Base-by-base conservation (phyloP, 495 filamentous ascomycete genomes). In the Hyaloscypha bicolor region DNA sequence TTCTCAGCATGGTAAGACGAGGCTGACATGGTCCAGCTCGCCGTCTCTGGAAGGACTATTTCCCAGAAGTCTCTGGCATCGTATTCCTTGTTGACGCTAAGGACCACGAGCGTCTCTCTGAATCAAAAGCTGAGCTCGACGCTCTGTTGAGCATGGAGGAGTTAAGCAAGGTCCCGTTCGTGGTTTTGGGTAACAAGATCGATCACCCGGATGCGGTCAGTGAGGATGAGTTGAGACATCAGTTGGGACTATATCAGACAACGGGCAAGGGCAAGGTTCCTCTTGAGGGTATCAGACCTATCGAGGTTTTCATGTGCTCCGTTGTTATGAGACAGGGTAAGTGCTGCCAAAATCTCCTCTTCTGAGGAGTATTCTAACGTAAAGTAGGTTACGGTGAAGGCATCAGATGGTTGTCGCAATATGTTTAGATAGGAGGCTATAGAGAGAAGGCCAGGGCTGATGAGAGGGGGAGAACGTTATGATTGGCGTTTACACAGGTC, bases 301-400 rank as follows among this genome's bases (percentile, higher is more conserved):
- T 98, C 76, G 95, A 99, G 86, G 90, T 97, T 60, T 97, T 97
- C 81, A 97, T 97, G 94, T 97, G 94, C 86, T 94, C 91, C 74
- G 93, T 97, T 74, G 93, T 97, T 63, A 97, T 97, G 95, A 86
- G 94, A 77, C 94, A 97, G 81, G 94, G 91, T 92, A 68, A 73
- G 87, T 62, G 51, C 52, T 61, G 56, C 58, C 59, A 8, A 51
- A 58, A 62, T 14, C 31, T 42, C n/a, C 22, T 58, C 31, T 22
- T 62, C 33, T 11, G 30, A 29, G n/a, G 2, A 45, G 6, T 21
- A 6, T 22, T 58, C 64, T 69, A 56, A 69, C 64, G 16, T 42
- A 45, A 33, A 8, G 69, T 63, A 84, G 81, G 89, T 56, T 93
- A 93, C 74, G 90, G 91, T 60, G 90, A 93, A 74, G 90, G 82